Evolutionary conservation across 176 grass and related monocot species (phyloP).

Genomic region (Phoenix dactylifera): DNA sequence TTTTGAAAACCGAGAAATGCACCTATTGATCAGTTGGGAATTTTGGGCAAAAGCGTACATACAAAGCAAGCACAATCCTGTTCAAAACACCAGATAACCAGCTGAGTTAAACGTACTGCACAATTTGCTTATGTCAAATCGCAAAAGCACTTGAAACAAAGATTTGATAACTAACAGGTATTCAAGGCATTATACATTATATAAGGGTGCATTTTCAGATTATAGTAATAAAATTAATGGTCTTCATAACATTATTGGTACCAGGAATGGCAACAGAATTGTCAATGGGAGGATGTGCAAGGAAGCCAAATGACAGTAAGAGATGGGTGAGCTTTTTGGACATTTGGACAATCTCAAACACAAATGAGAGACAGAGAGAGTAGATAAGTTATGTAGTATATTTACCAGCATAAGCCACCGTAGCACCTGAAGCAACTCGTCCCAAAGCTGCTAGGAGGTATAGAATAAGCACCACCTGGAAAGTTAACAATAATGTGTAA

Average conservation of each 20-base stretch:
- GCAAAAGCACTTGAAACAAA: too few species aligned
- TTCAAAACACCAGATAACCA: background rate
- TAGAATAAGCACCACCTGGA: constrained; percentile 61
- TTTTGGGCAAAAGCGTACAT: constrained; percentile 70
- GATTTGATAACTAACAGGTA: too few species aligned
- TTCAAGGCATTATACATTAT: too few species aligned
- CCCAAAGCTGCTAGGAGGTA: constrained; percentile 79
- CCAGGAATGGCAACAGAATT: too few species aligned
- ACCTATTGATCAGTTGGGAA: constrained; percentile 43
- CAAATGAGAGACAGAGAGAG: background rate
- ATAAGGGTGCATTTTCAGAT: too few species aligned
- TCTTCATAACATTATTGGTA: too few species aligned
- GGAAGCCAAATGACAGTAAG: too few species aligned
- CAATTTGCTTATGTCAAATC: too few species aligned
- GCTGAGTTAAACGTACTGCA: background rate
- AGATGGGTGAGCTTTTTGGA: too few species aligned
- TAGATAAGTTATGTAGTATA: background rate
- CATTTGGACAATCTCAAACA: too few species aligned
- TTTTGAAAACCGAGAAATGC: constrained; percentile 28
- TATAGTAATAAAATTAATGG: too few species aligned
- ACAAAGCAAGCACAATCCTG: constrained; percentile 71
- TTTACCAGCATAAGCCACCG: constrained; percentile 87
- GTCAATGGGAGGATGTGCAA: too few species aligned
- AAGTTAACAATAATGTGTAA: constrained; percentile 14
- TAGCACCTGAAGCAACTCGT: constrained; percentile 71